phyloP scores from a whole-genome alignment of 2,329 filamentous ascomycete species.

The Colletotrichum caudatum region DNA sequence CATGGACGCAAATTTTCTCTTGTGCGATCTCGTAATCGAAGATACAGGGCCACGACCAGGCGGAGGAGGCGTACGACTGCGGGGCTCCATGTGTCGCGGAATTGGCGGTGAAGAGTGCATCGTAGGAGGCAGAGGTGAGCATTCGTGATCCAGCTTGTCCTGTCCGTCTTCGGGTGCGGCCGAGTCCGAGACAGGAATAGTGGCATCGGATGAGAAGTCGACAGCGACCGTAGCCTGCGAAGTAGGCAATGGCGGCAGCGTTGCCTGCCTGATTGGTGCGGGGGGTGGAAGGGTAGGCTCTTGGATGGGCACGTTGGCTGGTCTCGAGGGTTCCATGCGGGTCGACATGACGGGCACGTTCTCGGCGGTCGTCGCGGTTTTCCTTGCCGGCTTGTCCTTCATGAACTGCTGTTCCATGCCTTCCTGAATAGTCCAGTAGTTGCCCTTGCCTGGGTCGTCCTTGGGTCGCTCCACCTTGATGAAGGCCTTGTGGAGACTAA shows the following conservation, averaged over 20 bases:
- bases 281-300: slow-evolving; percentile 64
- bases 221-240: slow-evolving; percentile 57
- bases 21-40: slow-evolving; percentile 75
- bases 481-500: slow-evolving; percentile 96
- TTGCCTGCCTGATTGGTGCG: slow-evolving; percentile 51
- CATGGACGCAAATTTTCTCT: slow-evolving; percentile 82
- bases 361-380: slow-evolving; percentile 66
- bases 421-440: slow-evolving; percentile 95
- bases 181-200: slow-evolving; percentile 78
- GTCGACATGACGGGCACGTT: slow-evolving; percentile 70
- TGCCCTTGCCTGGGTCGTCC: slow-evolving; percentile 96
- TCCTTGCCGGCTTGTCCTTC: slow-evolving; percentile 82
- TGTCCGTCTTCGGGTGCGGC: slow-evolving; percentile 64
- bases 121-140: slow-evolving; percentile 76
- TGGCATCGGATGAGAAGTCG: slow-evolving; percentile 82
- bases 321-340: slow-evolving; percentile 64
- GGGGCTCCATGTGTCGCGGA: slow-evolving; percentile 67
- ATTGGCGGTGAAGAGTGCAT: slow-evolving; percentile 95
- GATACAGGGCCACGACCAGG: slow-evolving; percentile 68
- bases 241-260: slow-evolving; percentile 56
- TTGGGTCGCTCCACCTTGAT: slow-evolving; percentile 96
- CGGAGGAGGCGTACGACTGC: slow-evolving; percentile 82
- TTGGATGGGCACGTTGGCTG: slow-evolving; percentile 54
- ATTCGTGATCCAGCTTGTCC: slow-evolving; percentile 63
- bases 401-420: slow-evolving; percentile 91